Evolutionary conservation across 2,329 filamentous ascomycete genomes (phyloP).

Genomic region (Aureobasidium lini): DNA sequence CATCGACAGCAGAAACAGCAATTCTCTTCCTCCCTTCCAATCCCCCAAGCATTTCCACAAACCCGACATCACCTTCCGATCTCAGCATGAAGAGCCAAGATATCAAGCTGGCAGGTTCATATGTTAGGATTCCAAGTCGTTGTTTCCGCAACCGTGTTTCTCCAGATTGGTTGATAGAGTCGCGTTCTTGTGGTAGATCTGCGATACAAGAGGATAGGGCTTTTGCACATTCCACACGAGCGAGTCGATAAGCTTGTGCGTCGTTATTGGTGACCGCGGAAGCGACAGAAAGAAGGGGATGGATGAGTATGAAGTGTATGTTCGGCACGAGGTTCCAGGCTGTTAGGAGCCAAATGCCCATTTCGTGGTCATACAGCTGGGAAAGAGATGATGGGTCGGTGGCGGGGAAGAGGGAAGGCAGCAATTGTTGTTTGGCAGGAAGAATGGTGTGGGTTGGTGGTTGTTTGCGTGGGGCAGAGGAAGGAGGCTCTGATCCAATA

Average conservation of each 20-base stretch:
- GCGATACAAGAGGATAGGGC: not conserved
- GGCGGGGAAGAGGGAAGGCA: not conserved
- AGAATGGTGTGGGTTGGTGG: too few species aligned
- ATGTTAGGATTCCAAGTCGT: not conserved
- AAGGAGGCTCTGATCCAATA: not conserved
- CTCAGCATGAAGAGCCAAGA: constrained; percentile 1
- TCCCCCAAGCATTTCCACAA: not conserved
- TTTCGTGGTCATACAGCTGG: not conserved
- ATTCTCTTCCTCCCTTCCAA: not conserved
- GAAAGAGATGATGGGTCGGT: not conserved
- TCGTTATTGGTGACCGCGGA: not conserved
- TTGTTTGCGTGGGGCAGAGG: too few species aligned
- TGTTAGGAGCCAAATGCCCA: not conserved
- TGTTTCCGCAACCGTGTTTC: not conserved
- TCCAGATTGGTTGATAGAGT: not conserved
- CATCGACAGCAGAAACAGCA: not conserved
- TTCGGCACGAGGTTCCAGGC: not conserved
- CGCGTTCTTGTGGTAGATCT: not conserved
- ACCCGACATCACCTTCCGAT: not conserved
- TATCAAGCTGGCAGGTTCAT: not conserved
- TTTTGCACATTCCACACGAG: not conserved
- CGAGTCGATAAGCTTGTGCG: not conserved
- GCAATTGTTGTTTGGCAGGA: too few species aligned
- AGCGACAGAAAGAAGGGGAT: not conserved
- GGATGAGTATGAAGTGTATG: not conserved